Conservation (phyloP, 495 filamentous ascomycete species). For the Xylaria venustula region DNA sequence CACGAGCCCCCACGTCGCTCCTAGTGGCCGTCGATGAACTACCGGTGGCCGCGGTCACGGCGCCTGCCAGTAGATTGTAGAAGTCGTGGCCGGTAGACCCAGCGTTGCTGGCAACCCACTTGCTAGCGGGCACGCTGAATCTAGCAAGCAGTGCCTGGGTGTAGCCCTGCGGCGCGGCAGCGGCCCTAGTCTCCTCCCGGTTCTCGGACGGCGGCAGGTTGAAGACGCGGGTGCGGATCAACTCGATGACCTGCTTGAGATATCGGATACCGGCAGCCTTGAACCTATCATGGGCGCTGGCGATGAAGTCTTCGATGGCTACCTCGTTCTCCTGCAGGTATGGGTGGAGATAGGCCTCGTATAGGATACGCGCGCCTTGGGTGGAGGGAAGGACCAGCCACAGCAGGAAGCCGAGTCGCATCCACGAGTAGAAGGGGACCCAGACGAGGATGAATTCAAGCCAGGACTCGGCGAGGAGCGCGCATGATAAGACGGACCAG, state of each 20-base stretch:
- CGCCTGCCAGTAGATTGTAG: conserved; percentile 73
- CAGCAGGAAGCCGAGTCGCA: conserved; percentile 81
- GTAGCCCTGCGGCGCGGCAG: conserved; percentile 56
- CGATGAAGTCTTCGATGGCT: conserved; percentile 89
- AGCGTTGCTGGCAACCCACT: conserved; percentile 39
- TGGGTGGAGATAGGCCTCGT: conserved; percentile 81
- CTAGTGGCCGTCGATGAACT: conserved; percentile 10
- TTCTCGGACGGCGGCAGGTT: conserved; percentile 57
- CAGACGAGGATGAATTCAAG: conserved; percentile 80
- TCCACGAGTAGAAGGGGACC: conserved; percentile 93
- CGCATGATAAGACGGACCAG: conserved; percentile 88
- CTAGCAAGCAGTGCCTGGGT: conserved; percentile 79
- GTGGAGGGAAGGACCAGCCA: conserved; percentile 98
- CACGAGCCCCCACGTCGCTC: conserved; percentile 46
- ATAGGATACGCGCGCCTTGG: conserved; percentile 83
- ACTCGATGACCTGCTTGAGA: conserved; percentile 74
- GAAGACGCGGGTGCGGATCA: conserved; percentile 68
- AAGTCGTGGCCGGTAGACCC: conserved; percentile 58
- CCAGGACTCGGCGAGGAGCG: conserved; percentile 83
- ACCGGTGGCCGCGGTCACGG: conserved; percentile 47
- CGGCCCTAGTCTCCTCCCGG: conserved; percentile 34
- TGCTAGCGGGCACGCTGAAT: conserved; percentile 72
- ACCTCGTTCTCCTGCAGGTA: conserved; percentile 84
- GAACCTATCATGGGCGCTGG: conserved; percentile 73
- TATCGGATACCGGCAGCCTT: conserved; percentile 77